Evolutionary conservation across 805 yeast species (phyloP).

Genomic region (Teunomyces tritomae): DNA sequence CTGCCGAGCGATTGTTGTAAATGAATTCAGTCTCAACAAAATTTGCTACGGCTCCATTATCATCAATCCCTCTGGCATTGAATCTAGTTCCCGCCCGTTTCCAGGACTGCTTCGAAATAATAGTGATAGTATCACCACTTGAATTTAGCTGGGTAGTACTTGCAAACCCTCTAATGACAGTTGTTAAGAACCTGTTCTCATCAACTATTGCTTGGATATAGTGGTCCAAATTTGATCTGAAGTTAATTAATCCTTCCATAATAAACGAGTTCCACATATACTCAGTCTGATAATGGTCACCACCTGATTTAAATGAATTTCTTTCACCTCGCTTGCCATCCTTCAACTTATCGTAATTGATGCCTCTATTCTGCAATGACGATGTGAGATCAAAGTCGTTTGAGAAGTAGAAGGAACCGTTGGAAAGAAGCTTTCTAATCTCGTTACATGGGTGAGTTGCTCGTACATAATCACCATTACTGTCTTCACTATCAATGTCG

Average conservation of each 20-base stretch:
- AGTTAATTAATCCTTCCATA: slow-evolving; percentile 77
- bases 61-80: slow-evolving; percentile 92
- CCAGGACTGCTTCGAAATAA: slow-evolving; percentile 95
- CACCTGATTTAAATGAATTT: background rate
- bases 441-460: slow-evolving; percentile 76
- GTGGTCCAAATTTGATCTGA: slow-evolving; percentile 66
- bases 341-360: slow-evolving; percentile 28
- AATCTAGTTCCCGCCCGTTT: slow-evolving; percentile 95
- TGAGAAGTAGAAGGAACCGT: slow-evolving; percentile 91
- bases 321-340: background rate
- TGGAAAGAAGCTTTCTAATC: slow-evolving; percentile 69
- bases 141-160: slow-evolving; percentile 55
- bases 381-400: slow-evolving; percentile 90
- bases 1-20: slow-evolving; percentile 44
- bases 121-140: slow-evolving; percentile 54
- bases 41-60: slow-evolving; percentile 55
- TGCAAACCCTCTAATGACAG: slow-evolving; percentile 94
- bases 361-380: slow-evolving; percentile 74
- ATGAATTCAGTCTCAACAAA: slow-evolving; percentile 72
- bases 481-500: slow-evolving; percentile 27
- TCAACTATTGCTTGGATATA: slow-evolving; percentile 62
- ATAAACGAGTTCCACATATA: slow-evolving; percentile 97
- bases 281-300: slow-evolving; percentile 63
- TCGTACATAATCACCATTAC: slow-evolving; percentile 20
- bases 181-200: slow-evolving; percentile 76